A percentile compares a stretch with the other conserved stretches of the same genome.
Evolutionary conservation across 75 land plant species (phyloP).

Genomic region (Azolla pinnata): DNA sequence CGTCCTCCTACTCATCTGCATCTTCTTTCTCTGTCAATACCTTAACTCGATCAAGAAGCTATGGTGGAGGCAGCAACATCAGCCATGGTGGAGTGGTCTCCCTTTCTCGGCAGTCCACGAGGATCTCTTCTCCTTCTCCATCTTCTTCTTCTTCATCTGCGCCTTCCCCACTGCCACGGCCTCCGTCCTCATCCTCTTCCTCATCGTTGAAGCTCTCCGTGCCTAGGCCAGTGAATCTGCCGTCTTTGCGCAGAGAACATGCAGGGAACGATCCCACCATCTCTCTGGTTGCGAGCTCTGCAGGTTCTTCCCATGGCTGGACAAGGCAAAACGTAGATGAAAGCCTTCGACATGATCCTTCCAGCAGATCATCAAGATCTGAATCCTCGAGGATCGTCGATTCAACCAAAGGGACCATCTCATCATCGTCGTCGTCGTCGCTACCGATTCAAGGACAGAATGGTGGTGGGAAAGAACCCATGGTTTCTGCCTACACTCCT

Average conservation of each 20-base stretch:
- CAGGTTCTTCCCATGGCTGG: conserved; percentile 56
- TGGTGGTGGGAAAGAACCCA: too few species aligned
- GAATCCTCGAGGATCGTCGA: background rate
- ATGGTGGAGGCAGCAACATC: background rate
- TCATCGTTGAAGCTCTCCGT: conserved; percentile 53
- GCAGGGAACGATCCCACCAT: conserved; percentile 51
- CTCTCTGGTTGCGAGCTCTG: conserved; percentile 21
- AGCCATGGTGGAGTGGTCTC: conserved; percentile 83
- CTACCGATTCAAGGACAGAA: background rate
- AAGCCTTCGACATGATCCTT: background rate
- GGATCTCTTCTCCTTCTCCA: conserved; percentile 12
- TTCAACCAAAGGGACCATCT: background rate
- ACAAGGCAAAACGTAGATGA: conserved; percentile 32
- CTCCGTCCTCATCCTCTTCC: background rate
- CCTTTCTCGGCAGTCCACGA: conserved; percentile 42
- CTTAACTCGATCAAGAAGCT: conserved; percentile 3
- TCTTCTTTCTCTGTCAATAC: background rate
- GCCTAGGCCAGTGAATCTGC: conserved; percentile 90
- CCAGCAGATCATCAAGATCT: background rate
- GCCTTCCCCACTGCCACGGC: background rate
- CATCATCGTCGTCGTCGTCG: background rate
- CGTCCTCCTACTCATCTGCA: background rate
- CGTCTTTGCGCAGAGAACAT: conserved; percentile 79
- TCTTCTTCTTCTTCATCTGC: background rate
- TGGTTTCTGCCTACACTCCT: background rate